Conservation (phyloP, 352 stramenopile genomes). For the Pythium angustatum region DNA sequence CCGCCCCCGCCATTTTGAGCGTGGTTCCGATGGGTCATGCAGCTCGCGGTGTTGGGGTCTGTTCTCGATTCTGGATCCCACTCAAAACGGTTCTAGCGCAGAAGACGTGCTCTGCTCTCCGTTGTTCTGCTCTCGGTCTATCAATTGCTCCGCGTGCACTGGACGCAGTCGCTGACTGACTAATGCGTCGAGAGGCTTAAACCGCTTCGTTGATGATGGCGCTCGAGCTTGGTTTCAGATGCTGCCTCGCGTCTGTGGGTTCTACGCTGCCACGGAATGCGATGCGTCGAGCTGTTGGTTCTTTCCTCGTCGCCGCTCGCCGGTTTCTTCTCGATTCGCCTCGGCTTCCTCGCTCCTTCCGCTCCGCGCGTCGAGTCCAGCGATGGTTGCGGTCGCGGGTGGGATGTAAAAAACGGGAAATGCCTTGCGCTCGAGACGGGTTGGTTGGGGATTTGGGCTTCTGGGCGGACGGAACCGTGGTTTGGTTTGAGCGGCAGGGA, state of each 20-base stretch:
- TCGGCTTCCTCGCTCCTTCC: conserved; percentile 29
- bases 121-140: conserved; percentile 6
- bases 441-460: conserved; percentile 8
- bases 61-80: too few relatives aligned
- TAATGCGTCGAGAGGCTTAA: neutral
- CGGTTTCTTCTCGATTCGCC: conserved; percentile 30
- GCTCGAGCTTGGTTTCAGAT: neutral
- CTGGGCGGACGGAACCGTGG: conserved; percentile 7
- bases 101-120: too few relatives aligned
- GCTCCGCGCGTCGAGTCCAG: neutral
- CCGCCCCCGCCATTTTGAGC: conserved; percentile 24
- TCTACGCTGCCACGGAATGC: conserved; percentile 14
- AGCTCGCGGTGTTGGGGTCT: too few relatives aligned
- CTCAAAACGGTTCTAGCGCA: too few relatives aligned
- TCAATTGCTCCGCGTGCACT: neutral
- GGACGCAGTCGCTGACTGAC: conserved; percentile 7
- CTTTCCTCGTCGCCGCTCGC: conserved; percentile 9
- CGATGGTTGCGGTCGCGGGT: neutral
- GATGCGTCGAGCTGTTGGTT: conserved; percentile 9
- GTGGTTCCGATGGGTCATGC: conserved; percentile 32
- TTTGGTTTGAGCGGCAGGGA: conserved; percentile 8
- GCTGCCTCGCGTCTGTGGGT: conserved; percentile 12
- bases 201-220: neutral
- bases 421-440: conserved; percentile 7
- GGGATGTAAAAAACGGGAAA: conserved; percentile 39